These are phyloP conservation scores for Brassica carinata DNA, from an alignment of 345 rosid genomes.

Conservation along the genomic window DNA sequence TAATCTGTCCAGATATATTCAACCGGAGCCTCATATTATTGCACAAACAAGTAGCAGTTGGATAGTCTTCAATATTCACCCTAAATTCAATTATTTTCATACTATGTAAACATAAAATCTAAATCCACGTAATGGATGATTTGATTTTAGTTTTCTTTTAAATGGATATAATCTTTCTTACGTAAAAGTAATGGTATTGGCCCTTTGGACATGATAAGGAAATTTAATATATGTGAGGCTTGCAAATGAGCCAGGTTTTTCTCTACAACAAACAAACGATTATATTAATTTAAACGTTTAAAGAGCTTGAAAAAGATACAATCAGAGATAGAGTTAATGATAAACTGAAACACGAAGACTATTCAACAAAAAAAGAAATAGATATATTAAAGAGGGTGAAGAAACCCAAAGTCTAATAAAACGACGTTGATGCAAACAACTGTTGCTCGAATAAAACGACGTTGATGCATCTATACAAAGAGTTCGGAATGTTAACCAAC, in stretches of 20 bases:
- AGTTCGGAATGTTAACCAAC: too few relatives aligned
- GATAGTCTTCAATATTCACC: background rate
- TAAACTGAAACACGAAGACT: too few relatives aligned
- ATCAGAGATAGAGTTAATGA: too few relatives aligned
- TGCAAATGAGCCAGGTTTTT: background rate
- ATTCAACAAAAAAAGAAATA: too few relatives aligned
- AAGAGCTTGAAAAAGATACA: too few relatives aligned
- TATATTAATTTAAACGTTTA: too few relatives aligned
- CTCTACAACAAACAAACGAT: too few relatives aligned
- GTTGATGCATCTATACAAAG: too few relatives aligned
- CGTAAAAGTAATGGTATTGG: background rate
- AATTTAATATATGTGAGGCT: background rate
- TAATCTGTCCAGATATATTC: slow-evolving; percentile 20
- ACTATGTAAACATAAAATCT: slow-evolving; percentile 2
- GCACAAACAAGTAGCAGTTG: slow-evolving; percentile 15
- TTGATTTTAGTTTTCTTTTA: background rate
- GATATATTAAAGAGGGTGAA: too few relatives aligned
- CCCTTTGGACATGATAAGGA: background rate
- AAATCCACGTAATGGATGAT: slow-evolving; percentile 16
- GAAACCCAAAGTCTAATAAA: too few relatives aligned
- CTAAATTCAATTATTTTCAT: background rate
- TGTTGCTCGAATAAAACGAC: too few relatives aligned
- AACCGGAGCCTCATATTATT: slow-evolving; percentile 7
- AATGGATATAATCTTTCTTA: background rate
- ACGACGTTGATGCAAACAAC: too few relatives aligned